Conservation (phyloP, 2,329 filamentous ascomycete genomes). For the Pezicula carpinea region DNA sequence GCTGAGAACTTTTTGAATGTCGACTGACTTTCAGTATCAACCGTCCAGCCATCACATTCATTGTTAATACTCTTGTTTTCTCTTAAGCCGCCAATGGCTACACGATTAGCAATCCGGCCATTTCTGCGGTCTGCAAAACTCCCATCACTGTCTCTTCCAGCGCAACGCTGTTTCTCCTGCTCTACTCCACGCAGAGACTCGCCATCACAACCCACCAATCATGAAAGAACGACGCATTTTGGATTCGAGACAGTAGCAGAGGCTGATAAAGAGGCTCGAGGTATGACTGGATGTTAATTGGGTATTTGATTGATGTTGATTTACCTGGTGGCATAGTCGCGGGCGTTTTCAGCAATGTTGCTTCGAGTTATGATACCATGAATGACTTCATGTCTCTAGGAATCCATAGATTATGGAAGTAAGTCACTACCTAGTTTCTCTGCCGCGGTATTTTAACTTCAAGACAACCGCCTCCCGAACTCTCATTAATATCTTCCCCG, state of each 20-base stretch:
- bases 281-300: constrained; percentile 14
- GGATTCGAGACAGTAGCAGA: constrained; percentile 31
- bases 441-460: background rate
- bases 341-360: constrained; percentile 90
- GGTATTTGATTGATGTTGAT: constrained; percentile 5
- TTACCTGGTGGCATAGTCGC: constrained; percentile 33
- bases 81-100: constrained; percentile 16
- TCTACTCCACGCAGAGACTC: constrained; percentile 11
- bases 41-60: background rate
- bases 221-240: constrained; percentile 30
- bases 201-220: constrained; percentile 14
- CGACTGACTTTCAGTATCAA: background rate
- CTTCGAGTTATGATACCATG: constrained; percentile 88
- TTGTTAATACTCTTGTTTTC: background rate
- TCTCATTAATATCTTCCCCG: background rate
- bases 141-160: constrained; percentile 11
- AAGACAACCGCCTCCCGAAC: background rate
- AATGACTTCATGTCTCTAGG: constrained; percentile 99
- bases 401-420: constrained; percentile 92
- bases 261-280: constrained; percentile 29
- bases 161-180: constrained; percentile 15
- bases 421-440: constrained; percentile 29
- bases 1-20: background rate
- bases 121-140: constrained; percentile 14
- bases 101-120: constrained; percentile 17